Conservation (phyloP, 2,329 filamentous ascomycete species). For the Juglanconis sp. region DNA sequence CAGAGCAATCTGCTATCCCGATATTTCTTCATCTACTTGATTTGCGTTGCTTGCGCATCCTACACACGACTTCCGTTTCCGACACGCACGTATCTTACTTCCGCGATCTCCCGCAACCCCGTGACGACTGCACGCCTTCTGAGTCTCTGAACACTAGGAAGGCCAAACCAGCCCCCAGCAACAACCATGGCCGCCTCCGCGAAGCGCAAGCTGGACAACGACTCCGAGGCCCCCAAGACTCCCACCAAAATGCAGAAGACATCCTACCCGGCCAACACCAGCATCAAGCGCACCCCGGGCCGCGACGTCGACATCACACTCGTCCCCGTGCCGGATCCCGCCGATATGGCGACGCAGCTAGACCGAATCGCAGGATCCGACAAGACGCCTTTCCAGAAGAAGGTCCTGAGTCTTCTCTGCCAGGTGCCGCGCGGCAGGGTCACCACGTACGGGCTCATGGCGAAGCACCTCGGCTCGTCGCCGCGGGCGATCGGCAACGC, state of each 20-base stretch:
- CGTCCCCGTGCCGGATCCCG: not conserved
- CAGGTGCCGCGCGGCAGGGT: slow-evolving; percentile 74
- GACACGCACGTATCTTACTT: too few species aligned
- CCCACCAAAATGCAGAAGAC: slow-evolving; percentile 5
- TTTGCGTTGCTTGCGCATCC: too few species aligned
- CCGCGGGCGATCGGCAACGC: slow-evolving; percentile 77
- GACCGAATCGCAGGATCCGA: slow-evolving; percentile 41
- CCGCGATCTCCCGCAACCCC: too few species aligned
- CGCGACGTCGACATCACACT: not conserved
- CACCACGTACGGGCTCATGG: slow-evolving; percentile 74
- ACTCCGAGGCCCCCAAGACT: not conserved
- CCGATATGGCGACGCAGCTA: slow-evolving; percentile 38
- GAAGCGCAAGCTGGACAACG: not conserved
- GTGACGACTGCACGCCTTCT: too few species aligned
- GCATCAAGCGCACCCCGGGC: not conserved
- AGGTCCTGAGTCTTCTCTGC: slow-evolving; percentile 68
- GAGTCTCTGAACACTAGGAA: not conserved
- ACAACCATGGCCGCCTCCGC: slow-evolving; percentile 3
- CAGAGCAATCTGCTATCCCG: not conserved
- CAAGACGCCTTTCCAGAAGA: slow-evolving; percentile 55
- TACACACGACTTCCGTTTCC: too few species aligned
- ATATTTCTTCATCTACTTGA: too few species aligned
- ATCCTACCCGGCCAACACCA: slow-evolving; percentile 5
- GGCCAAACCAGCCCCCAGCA: not conserved
- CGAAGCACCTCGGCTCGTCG: slow-evolving; percentile 65